Percentiles rank a stretch among this genome's conserved stretches.
Evolutionary conservation across 176 grass and related monocot species (phyloP).

Genomic region (Oryza officinalis): DNA sequence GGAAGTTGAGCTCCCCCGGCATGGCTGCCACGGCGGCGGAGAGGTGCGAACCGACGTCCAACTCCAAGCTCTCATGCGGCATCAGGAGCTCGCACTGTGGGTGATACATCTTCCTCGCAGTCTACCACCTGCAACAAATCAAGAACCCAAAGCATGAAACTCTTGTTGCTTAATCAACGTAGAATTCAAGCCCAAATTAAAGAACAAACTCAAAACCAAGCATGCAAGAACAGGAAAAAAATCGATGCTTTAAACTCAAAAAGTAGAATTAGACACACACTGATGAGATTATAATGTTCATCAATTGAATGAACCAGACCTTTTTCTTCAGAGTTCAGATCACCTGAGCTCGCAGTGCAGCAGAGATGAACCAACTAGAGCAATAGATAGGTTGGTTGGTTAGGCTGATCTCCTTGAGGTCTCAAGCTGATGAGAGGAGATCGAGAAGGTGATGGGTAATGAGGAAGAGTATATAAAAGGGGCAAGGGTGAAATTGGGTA

Average conservation of each 20-base stretch:
- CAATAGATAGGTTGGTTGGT: slow-evolving; percentile 16
- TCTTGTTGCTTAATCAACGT: neutral
- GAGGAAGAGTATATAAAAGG: slow-evolving; percentile 35
- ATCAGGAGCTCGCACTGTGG: slow-evolving; percentile 54
- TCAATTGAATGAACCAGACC: slow-evolving; percentile 1
- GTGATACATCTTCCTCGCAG: slow-evolving; percentile 45
- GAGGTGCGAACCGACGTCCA: slow-evolving; percentile 39
- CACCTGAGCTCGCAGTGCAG: neutral
- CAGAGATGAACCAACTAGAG: neutral
- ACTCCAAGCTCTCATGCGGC: slow-evolving; percentile 36
- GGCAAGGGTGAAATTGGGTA: slow-evolving; percentile 42
- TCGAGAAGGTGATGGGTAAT: neutral
- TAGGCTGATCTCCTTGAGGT: neutral
- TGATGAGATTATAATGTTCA: neutral
- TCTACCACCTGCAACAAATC: neutral
- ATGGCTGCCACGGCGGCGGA: neutral
- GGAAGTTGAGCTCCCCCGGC: slow-evolving; percentile 50
- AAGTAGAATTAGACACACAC: neutral
- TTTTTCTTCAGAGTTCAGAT: slow-evolving; percentile 16
- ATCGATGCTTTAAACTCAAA: no score
- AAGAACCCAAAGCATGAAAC: neutral
- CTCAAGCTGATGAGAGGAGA: neutral
- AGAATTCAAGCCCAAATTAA: neutral
- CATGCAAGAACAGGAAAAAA: neutral
- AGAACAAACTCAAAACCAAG: neutral